phyloP scores from a whole-genome alignment of 176 grass and related monocot genomes.

The Tillandsia leiboldiana region DNA sequence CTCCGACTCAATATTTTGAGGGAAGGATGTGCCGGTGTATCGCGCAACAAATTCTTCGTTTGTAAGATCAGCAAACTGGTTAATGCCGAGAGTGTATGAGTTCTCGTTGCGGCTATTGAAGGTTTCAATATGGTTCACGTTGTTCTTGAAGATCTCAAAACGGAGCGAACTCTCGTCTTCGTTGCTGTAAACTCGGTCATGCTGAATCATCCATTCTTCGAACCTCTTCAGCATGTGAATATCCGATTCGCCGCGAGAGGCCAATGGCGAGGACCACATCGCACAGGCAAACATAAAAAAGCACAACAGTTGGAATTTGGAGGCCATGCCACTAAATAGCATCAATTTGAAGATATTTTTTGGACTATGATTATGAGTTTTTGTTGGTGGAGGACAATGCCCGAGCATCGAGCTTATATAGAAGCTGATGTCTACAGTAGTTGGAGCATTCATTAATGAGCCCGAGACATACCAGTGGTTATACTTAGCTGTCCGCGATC shows the following conservation, averaged over 20 bases:
- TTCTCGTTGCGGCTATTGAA: background rate
- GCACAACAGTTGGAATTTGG: no score
- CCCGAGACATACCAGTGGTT: no score
- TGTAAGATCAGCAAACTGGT: conserved; percentile 11
- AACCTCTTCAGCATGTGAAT: conserved; percentile 8
- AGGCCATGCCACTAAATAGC: no score
- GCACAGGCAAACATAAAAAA: no score
- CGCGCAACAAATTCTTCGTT: conserved; percentile 13
- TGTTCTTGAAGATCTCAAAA: conserved; percentile 14
- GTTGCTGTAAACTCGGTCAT: conserved; percentile 5
- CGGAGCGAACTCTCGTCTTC: background rate
- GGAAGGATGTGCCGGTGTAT: background rate
- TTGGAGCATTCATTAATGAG: no score
- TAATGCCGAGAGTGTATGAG: background rate
- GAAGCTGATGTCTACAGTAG: no score
- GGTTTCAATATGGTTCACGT: conserved; percentile 16
- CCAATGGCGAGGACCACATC: background rate
- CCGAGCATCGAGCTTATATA: no score
- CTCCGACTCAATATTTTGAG: background rate
- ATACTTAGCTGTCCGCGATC: no score
- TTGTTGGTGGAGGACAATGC: no score
- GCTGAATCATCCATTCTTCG: conserved; percentile 9
- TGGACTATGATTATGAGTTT: no score
- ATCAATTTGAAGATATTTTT: no score
- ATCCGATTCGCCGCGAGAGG: background rate